Evolutionary conservation across 2,329 filamentous ascomycete species (phyloP).

Genomic region (Curvularia spicifera): DNA sequence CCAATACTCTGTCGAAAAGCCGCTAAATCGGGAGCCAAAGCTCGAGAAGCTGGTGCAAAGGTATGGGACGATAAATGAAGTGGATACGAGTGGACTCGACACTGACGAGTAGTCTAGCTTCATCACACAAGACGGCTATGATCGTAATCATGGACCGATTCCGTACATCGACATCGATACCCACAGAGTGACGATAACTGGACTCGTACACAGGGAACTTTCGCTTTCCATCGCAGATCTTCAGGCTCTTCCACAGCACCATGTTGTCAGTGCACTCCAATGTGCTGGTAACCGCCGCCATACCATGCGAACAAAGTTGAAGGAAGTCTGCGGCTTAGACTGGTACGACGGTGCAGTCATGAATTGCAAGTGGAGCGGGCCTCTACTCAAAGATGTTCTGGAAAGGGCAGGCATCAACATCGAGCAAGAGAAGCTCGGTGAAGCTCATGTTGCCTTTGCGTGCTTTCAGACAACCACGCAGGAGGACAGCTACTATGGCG

Average conservation of each 20-base stretch:
- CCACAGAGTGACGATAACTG: conserved; percentile 58
- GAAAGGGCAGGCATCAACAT: conserved; percentile 53
- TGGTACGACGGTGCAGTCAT: conserved; percentile 67
- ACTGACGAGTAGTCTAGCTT: conserved; percentile 48
- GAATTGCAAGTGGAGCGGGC: conserved; percentile 64
- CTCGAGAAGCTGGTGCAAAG: conserved; percentile 54
- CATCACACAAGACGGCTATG: conserved; percentile 59
- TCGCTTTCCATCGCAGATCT: conserved; percentile 58
- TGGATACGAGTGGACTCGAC: not conserved
- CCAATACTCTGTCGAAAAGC: conserved; percentile 54
- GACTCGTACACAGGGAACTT: conserved; percentile 55
- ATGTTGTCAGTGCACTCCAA: conserved; percentile 63
- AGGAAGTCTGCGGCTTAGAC: conserved; percentile 65
- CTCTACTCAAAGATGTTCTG: conserved; percentile 61
- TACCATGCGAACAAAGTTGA: conserved; percentile 65
- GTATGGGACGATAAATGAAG: conserved; percentile 22
- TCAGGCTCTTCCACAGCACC: conserved; percentile 59
- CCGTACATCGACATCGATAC: conserved; percentile 54
- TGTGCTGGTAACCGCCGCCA: conserved; percentile 67
- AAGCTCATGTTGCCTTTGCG: conserved; percentile 62
- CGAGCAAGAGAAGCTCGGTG: conserved; percentile 34
- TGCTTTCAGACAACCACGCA: conserved; percentile 61
- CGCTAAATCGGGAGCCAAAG: conserved; percentile 58
- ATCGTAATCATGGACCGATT: conserved; percentile 64
- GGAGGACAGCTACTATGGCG: conserved; percentile 66